phyloP scores from a whole-genome alignment of 306 rosid species.

The Begonia loranthoides region DNA sequence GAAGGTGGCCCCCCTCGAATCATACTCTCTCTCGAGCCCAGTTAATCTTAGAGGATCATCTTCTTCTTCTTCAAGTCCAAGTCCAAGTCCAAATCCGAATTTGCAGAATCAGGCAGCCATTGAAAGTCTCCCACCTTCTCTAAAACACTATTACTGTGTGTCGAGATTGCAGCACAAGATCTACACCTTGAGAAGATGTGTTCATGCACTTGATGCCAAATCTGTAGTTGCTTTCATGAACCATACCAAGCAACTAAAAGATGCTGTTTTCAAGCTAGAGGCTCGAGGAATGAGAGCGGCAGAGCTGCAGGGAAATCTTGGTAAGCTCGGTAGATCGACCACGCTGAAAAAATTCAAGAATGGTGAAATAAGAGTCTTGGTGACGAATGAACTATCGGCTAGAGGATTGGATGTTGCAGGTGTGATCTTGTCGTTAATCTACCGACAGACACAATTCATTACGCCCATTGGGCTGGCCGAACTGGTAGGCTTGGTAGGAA shows the following conservation, averaged over 20 bases:
- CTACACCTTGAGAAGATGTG: constrained; percentile 66
- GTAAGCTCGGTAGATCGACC: constrained; percentile 86
- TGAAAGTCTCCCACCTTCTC: constrained; percentile 70
- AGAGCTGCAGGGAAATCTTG: constrained; percentile 92
- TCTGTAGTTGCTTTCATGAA: constrained; percentile 90
- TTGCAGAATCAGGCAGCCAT: constrained; percentile 32
- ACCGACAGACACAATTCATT: constrained; percentile 81
- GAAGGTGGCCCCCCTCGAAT: constrained; percentile 48
- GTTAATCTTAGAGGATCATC: constrained; percentile 22
- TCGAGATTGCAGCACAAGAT: constrained; percentile 81
- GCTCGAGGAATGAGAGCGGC: constrained; percentile 76
- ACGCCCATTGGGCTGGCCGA: constrained; percentile 92
- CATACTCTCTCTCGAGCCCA: constrained; percentile 34
- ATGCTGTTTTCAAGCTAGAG: constrained; percentile 79
- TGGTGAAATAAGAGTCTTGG: constrained; percentile 68
- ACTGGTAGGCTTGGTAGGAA: constrained; percentile 86
- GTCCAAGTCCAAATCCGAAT: constrained; percentile 16
- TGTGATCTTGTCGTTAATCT: constrained; percentile 95
- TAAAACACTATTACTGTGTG: constrained; percentile 68
- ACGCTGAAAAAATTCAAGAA: constrained; percentile 73
- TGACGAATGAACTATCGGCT: constrained; percentile 85
- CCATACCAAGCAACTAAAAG: constrained; percentile 78
- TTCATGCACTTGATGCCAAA: constrained; percentile 86
- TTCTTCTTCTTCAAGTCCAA: no score
- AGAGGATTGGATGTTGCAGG: constrained; percentile 88